Evolutionary conservation across 2,329 filamentous ascomycete genomes (phyloP), one percentile per base, ranked within the genome.

Genomic region (Fusarium tupiense): DNA sequence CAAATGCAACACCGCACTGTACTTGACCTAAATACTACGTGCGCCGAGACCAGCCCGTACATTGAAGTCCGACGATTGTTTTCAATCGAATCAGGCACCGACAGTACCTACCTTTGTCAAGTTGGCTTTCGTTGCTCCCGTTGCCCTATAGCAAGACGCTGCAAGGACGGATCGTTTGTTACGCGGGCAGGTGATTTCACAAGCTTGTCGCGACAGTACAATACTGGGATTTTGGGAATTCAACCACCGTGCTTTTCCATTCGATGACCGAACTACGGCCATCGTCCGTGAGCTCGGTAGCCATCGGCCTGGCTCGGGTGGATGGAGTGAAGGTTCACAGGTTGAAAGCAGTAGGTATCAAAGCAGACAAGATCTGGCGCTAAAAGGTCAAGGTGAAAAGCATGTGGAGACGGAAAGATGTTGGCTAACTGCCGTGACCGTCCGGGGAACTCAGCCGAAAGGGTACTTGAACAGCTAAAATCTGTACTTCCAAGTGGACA

Each of bases 301-400:
- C 77, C 75, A 78, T 78, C 80, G 81, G 80, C 76, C 76, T 80
- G 63, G 75, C 79, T 83, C 81, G 82, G 81, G 72, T 78, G 77
- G 77, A 81, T 78, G 80, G 81, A 81, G 64, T 60, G 62, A 72
- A 66, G 40, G 16, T 61, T 61, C 41, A 62, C 61, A 52, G 58
- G 43, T 61, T 50, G 12, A 43, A 57, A 53, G 19, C 54, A 31
- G 31, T 35, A 35, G 33, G 33, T 22, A 52, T 46, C 24, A 49
- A 58, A 61, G 52, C 46, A 58, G 44, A 61, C 61, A 67, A 72
- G 59, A 61, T 69, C 61, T 58, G 58, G 56, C 64, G 56, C 68
- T 67, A 69, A 49, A 44, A 52, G 46, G 37, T 43, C 61, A 71
- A 71, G 58, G 54, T 73, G 62, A 74, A 37, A n/a, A 43, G 33